phyloP scores from a whole-genome alignment of 2,329 filamentous ascomycete species.

The Fusarium papillatum region DNA sequence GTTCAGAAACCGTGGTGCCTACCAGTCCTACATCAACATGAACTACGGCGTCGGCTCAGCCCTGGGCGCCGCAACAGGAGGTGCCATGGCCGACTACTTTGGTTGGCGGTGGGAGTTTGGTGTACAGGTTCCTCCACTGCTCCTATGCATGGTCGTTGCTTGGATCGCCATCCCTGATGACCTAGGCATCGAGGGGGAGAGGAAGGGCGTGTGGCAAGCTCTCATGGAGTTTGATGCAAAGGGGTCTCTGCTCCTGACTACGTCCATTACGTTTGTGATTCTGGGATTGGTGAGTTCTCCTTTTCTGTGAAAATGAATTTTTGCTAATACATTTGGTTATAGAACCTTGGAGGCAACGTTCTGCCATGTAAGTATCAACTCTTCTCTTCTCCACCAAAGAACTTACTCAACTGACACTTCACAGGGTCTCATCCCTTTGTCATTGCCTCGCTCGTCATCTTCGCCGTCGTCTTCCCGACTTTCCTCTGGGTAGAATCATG shows the following conservation, averaged over 20 bases:
- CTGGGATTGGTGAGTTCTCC: conserved; percentile 65
- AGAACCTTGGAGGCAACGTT: conserved; percentile 75
- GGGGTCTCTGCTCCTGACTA: conserved; percentile 67
- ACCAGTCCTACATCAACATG: conserved; percentile 79
- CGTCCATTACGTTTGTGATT: conserved; percentile 69
- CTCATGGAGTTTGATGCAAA: conserved; percentile 69
- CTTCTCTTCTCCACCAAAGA: neutral
- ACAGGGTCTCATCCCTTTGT: conserved; percentile 71
- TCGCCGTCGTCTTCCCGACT: conserved; percentile 60
- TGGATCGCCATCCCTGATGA: conserved; percentile 63
- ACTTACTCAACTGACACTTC: conserved; percentile 14
- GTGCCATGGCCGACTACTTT: conserved; percentile 76
- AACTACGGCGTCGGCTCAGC: conserved; percentile 71
- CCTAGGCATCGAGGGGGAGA: conserved; percentile 62
- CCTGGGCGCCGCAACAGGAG: conserved; percentile 77
- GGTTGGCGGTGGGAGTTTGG: conserved; percentile 84
- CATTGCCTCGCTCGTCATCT: conserved; percentile 63
- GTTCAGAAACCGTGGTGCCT: conserved; percentile 67
- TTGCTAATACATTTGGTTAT: conserved; percentile 3
- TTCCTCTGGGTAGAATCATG: conserved; percentile 67
- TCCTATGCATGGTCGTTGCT: conserved; percentile 61
- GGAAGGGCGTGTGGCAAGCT: conserved; percentile 60
- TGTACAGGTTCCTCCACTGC: conserved; percentile 67
- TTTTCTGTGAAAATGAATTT: neutral
- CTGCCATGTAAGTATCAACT: conserved; percentile 63